phyloP scores from a whole-genome alignment of 371 early-diverging fungal genomes.

The Actinomortierella ambigua region DNA sequence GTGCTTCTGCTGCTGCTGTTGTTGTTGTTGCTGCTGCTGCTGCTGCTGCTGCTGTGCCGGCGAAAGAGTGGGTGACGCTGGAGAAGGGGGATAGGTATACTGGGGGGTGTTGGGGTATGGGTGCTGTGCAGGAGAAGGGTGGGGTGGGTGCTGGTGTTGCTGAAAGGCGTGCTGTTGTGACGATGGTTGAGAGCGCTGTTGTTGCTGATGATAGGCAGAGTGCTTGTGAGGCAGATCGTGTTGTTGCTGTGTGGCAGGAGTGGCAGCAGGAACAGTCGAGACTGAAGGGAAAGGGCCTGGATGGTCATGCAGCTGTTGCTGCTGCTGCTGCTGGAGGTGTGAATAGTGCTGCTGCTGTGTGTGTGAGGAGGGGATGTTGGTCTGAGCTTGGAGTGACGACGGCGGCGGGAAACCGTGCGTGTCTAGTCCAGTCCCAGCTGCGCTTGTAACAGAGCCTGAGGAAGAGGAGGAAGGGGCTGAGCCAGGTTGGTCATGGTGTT shows the following conservation, averaged over 20 bases:
- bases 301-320: conserved; percentile 15
- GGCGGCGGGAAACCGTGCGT: too few species aligned
- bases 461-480: too few species aligned
- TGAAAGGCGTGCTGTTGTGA: conserved; percentile 16
- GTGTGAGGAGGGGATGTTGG: too few species aligned
- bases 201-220: conserved; percentile 2
- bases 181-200: neutral
- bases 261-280: neutral
- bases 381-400: too few species aligned
- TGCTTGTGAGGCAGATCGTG: neutral
- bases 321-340: conserved; percentile 12
- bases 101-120: neutral
- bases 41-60: conserved; percentile 1
- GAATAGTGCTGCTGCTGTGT: neutral
- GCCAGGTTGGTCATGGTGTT: too few species aligned
- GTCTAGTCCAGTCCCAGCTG: too few species aligned
- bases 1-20: conserved; percentile 4
- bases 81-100: neutral
- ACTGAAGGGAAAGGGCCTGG: neutral
- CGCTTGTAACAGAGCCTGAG: too few species aligned
- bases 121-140: conserved; percentile 2
- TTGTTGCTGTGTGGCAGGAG: neutral
- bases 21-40: conserved; percentile 7
- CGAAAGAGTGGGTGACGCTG: neutral
- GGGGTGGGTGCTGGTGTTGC: conserved; percentile 2